These are phyloP conservation scores for Pseudoperonospora humuli DNA, from an alignment of 352 stramenopile genomes.

Conservation along the genomic window DNA sequence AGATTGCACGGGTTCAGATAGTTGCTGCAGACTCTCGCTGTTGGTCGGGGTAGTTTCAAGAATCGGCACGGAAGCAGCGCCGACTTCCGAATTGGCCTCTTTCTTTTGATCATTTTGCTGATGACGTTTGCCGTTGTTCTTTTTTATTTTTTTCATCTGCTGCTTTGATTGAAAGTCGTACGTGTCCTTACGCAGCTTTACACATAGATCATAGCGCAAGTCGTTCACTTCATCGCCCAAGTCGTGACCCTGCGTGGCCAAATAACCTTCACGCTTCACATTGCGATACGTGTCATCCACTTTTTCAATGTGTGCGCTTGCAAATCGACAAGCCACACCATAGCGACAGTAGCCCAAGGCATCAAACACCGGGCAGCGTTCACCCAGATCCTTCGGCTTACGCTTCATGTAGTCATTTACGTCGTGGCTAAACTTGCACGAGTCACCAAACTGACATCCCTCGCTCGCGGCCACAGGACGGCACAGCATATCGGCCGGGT, in stretches of 20 bases:
- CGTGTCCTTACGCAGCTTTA: slow-evolving; percentile 87
- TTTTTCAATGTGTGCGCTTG: slow-evolving; percentile 73
- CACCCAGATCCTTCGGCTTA: slow-evolving; percentile 75
- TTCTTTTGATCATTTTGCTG: slow-evolving; percentile 22
- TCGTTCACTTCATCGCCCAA: slow-evolving; percentile 67
- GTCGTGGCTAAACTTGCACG: slow-evolving; percentile 86
- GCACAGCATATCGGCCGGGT: slow-evolving; percentile 62
- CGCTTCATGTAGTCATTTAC: slow-evolving; percentile 76
- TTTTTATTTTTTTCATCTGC: slow-evolving; percentile 54
- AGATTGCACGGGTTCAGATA: not conserved
- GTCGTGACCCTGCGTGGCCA: slow-evolving; percentile 14
- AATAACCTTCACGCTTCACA: slow-evolving; percentile 29
- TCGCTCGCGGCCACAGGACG: slow-evolving; percentile 54
- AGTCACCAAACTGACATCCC: slow-evolving; percentile 58
- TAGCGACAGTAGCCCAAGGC: slow-evolving; percentile 86
- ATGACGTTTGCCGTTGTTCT: slow-evolving; percentile 35
- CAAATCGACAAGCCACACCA: slow-evolving; percentile 89
- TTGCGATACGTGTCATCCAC: slow-evolving; percentile 42
- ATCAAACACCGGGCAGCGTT: slow-evolving; percentile 73
- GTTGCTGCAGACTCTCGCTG: not conserved
- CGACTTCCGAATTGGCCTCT: slow-evolving; percentile 2
- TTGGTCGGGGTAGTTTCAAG: not conserved
- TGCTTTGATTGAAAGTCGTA: slow-evolving; percentile 86
- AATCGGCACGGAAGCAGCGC: not conserved
- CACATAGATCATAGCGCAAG: slow-evolving; percentile 77